Conservation (phyloP, 2,329 filamentous ascomycete genomes). For the Colletotrichum sp. region DNA sequence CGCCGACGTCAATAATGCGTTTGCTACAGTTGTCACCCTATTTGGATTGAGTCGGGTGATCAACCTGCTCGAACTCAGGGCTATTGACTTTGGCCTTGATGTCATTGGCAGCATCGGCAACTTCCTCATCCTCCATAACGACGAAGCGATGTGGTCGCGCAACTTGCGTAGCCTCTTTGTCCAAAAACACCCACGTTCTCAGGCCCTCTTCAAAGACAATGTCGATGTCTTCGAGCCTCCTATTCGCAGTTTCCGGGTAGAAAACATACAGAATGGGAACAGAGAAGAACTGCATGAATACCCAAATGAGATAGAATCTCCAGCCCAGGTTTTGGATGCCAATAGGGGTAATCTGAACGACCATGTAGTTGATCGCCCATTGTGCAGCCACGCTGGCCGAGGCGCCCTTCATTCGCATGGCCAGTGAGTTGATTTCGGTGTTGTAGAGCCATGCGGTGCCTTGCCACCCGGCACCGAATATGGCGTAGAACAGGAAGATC, state of each 20-base stretch:
- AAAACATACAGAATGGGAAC: neutral
- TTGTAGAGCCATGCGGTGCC: neutral
- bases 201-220: neutral
- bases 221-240: neutral
- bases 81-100: neutral
- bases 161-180: neutral
- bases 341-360: neutral
- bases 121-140: neutral
- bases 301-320: neutral
- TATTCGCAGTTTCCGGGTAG: neutral
- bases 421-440: neutral
- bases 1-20: neutral
- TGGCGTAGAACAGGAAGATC: neutral
- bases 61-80: neutral
- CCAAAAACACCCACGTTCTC: neutral
- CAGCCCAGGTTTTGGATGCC: neutral
- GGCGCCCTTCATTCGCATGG: neutral
- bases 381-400: neutral
- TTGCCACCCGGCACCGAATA: neutral
- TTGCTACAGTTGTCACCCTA: neutral
- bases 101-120: neutral
- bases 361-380: neutral
- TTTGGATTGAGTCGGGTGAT: neutral
- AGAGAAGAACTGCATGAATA: neutral
- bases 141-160: neutral